phyloP scores from a whole-genome alignment of 2,329 filamentous ascomycete species.

The Alternaria metachromatica region DNA sequence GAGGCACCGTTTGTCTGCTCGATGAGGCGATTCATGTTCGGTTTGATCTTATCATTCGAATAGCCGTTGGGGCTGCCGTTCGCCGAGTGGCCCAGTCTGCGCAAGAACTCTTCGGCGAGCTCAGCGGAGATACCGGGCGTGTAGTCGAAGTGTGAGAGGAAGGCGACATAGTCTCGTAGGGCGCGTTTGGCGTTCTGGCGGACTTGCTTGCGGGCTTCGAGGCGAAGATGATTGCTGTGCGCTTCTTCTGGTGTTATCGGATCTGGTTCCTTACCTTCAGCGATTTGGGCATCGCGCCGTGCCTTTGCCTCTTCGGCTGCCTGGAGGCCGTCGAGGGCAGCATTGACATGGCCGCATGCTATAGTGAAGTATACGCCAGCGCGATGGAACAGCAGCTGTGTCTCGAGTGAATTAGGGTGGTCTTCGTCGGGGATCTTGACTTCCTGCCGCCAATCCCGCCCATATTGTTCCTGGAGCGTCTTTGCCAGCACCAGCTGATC shows the following conservation, averaged over 20 bases:
- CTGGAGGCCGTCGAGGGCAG: constrained; percentile 60
- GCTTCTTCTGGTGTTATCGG: constrained; percentile 54
- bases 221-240: constrained; percentile 55
- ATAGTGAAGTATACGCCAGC: constrained; percentile 74
- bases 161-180: constrained; percentile 75
- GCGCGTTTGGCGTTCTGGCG: constrained; percentile 78
- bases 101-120: constrained; percentile 61
- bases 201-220: constrained; percentile 71
- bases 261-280: constrained; percentile 35
- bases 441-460: constrained; percentile 58
- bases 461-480: constrained; percentile 49
- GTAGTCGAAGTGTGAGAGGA: constrained; percentile 78
- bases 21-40: constrained; percentile 34
- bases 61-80: constrained; percentile 20
- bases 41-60: constrained; percentile 20
- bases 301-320: constrained; percentile 47
- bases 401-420: constrained; percentile 76
- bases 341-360: constrained; percentile 69
- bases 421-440: constrained; percentile 65
- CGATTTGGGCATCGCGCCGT: constrained; percentile 28
- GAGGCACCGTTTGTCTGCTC: constrained; percentile 28
- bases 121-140: constrained; percentile 72
- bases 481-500: constrained; percentile 62
- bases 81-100: constrained; percentile 31
- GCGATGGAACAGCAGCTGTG: constrained; percentile 78